Base-by-base conservation (phyloP, 768 basidiomycete genomes). In the Mycena floridula region DNA sequence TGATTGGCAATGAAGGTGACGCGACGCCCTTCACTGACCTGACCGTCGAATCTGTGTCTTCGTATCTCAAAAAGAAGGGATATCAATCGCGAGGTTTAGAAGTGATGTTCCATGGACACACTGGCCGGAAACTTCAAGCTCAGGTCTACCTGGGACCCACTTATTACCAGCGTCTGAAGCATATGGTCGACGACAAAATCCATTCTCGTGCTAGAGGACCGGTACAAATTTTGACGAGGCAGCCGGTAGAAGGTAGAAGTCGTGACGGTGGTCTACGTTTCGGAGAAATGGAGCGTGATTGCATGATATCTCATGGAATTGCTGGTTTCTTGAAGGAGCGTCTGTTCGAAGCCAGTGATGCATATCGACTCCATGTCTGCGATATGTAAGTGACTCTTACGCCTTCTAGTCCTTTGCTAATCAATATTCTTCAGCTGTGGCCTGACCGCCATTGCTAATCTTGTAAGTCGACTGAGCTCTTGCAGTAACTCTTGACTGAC, bases 201-300 rank as follows among this genome's bases (percentile, higher is more conserved):
- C 96, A 99, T 66, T 95, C 96, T 23, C 82, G 96, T 45, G 96
- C 96, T 16, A 69, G 96, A 63, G 96, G 96, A 12, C 96, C 96
- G 4, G 90, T 99, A 7, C 96, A 99, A 63, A 99, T 98, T 56
- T 66, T 99, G 56, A 99, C 95, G 25, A 71, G 96, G 40, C 96
- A 99, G 59, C 96, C 96, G 11, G 96, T 99, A 13, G 96, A 99
- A 61, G 96, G 96, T 77, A 79, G 96, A 65, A 92, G 89, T 78
- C 80, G 96, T 68, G 96, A 98, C 59, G 96, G 96, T 73, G 96
- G 96, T 64, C 69, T 99, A 51, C 92, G 96, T 58, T 99, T 99
- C 74, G 96, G 96, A 74, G 96, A 99, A 77, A 99, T 99, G 96
- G 96, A 99, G 61, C 89, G 92, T 63, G 95, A 97, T 79, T 98